A percentile compares a stretch with the other conserved stretches of the same genome.
Evolutionary conservation across 768 basidiomycete species (phyloP).

Genomic region (Chlorophyllum brunneum): DNA sequence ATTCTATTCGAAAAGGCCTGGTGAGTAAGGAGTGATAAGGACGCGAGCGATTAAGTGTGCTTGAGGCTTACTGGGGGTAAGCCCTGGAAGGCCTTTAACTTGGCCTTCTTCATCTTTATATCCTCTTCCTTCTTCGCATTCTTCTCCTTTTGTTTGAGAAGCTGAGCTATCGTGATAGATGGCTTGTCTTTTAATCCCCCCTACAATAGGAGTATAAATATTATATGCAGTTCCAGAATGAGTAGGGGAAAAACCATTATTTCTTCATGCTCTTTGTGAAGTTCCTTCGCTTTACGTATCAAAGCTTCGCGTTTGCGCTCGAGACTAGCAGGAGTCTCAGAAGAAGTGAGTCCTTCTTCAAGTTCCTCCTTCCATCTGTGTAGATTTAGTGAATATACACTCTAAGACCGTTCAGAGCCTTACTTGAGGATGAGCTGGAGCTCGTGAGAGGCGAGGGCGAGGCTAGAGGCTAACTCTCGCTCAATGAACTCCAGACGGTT

Average conservation of each 20-base stretch:
- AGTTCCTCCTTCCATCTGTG: constrained; percentile 28
- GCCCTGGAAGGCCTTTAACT: constrained; percentile 43
- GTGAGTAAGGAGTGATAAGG: background rate
- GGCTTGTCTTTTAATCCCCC: constrained; percentile 26
- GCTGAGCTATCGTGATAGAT: constrained; percentile 32
- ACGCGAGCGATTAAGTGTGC: background rate
- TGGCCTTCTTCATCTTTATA: constrained; percentile 39
- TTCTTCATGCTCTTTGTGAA: constrained; percentile 35
- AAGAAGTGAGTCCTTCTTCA: constrained; percentile 19
- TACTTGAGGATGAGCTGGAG: constrained; percentile 33
- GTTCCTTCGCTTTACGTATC: constrained; percentile 44
- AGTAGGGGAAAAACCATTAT: constrained; percentile 23
- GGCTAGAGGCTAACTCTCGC: constrained; percentile 31
- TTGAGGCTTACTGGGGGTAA: constrained; percentile 46
- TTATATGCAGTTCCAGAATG: too few species aligned
- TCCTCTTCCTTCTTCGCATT: constrained; percentile 33
- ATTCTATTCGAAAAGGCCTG: constrained; percentile 32
- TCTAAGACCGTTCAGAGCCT: too few species aligned
- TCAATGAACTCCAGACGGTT: constrained; percentile 32
- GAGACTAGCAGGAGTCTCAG: constrained; percentile 26
- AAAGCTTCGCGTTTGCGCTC: constrained; percentile 38
- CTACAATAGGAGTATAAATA: constrained; percentile 16
- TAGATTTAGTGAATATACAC: background rate
- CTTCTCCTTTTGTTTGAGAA: constrained; percentile 33
- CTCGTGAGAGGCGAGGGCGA: constrained; percentile 32